Evolutionary conservation across 1,284 basidiomycete genomes (phyloP), one percentile per base, ranked within the genome.

Genomic region (Trichosporon ovoides): DNA sequence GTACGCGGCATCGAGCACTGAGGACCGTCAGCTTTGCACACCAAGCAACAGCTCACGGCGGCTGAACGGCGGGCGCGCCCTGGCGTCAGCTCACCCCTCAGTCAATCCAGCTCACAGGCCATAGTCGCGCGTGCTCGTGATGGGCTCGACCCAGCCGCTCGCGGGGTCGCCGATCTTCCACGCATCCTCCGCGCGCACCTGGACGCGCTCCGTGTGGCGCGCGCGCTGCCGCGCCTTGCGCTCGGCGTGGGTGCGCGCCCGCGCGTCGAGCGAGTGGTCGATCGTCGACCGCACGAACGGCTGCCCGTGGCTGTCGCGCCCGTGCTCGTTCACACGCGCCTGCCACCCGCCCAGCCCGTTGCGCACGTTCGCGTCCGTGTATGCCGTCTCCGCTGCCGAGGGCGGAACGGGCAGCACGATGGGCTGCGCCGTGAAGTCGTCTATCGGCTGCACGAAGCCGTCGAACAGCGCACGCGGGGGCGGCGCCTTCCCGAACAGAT

Each of bases 1-100:
- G 18, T 62, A 53, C 1, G 64, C 62, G 3, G 71, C 70, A 12
- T 61, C 57, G 5, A 70, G 50, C 33, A 75, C 73, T 74, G 60
- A 16, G 7, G 56, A 58, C 18, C 58, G 56, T 31, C 20, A 24
- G 6, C 14, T 7, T 18, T 33, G 3, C n/a, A 7, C 3, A 14
- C 7, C 16, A 1, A 38, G 36, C 31, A 7, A 7, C 18, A 59
- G 22, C 70, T 38, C 46, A 74, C 72, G 50, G 40, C 73, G 60
- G 1, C 52, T 37, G 60, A 73, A 75, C 1, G 73, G 73, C 2
- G 71, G 66, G 11, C 59, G 59, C 11, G 66, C 55, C 12, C 68
- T 68, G 46, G 3, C 3, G 56, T 64, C 48, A 62, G 58, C 48
- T n/a, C 6, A 7, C 4, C 19, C 11, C 7, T 33, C 11, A n/a